These are phyloP conservation scores for Trichophyton verrucosum DNA, from an alignment of 2,329 filamentous ascomycete species.

Conservation along the genomic window DNA sequence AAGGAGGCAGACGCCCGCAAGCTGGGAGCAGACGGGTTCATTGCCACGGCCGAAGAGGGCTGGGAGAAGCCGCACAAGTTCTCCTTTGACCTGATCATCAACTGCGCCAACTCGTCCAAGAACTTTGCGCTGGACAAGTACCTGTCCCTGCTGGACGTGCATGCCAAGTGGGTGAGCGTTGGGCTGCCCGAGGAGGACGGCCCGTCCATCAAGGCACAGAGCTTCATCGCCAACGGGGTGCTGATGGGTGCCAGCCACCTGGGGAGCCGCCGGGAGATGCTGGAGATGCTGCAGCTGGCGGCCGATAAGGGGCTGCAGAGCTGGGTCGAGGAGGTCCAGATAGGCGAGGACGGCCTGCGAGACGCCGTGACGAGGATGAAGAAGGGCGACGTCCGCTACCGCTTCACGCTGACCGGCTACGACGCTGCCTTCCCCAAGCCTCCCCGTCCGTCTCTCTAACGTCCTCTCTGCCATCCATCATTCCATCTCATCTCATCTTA, in stretches of 20 bases:
- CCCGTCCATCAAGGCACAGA: conserved; percentile 58
- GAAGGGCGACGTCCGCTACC: conserved; percentile 58
- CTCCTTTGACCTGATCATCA: conserved; percentile 54
- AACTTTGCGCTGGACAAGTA: conserved; percentile 49
- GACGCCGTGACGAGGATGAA: conserved; percentile 58
- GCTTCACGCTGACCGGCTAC: conserved; percentile 51
- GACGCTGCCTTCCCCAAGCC: conserved; percentile 22
- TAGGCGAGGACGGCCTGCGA: conserved; percentile 57
- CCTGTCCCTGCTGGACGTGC: conserved; percentile 66
- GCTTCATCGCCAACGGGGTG: conserved; percentile 60
- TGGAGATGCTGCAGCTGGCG: conserved; percentile 59
- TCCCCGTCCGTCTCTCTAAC: no score
- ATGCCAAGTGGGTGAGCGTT: conserved; percentile 67
- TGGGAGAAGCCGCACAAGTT: conserved; percentile 45
- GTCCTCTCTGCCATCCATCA: no score
- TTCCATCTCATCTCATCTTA: no score
- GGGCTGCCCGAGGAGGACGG: conserved; percentile 67
- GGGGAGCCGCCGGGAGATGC: conserved; percentile 56
- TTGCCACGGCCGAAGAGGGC: conserved; percentile 44
- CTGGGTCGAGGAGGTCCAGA: conserved; percentile 59
- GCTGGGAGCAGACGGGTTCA: conserved; percentile 50
- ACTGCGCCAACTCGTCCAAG: conserved; percentile 66
- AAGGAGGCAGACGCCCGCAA: conserved; percentile 50
- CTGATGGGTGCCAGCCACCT: conserved; percentile 60
- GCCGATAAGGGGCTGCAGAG: conserved; percentile 56